Base-by-base conservation (phyloP, 1,284 basidiomycete genomes). In the Kalmanozyma brasiliensis region DNA sequence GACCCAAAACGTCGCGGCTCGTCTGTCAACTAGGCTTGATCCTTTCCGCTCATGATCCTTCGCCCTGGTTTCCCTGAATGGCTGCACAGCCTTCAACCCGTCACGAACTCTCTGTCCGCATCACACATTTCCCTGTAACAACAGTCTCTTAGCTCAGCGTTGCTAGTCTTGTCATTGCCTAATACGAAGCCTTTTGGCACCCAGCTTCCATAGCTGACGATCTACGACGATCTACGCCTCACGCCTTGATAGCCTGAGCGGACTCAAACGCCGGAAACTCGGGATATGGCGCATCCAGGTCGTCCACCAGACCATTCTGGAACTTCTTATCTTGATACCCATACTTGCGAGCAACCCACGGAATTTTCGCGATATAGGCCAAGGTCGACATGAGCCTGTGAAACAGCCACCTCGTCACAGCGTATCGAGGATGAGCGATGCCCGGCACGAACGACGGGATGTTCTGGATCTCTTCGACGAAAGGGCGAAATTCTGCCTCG, bases 1-100 rank as follows among this genome's bases (percentile, higher is more conserved):
- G 68, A 63, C 35, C 53, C 63, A 19, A 55, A 34, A 19, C 63
- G 68, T 34, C 62, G 68, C 19, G 61, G 68, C 4, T 71, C 68
- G 8, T 48, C 53, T n/a, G 43, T 55, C 47, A 66, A 55, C 30
- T 68, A 38, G n/a, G 16, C 23, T 9, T 35, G 10, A 11, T 36
- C 16, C 4, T 29, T 16, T 17, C 30, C 19, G 23, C 23, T 40
- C 20, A 23, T 20, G 5, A 19, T 30, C 36, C 36, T 23, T 33
- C 17, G 6, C 9, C 9, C 16, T 30, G 47, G 35, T 17, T 22
- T 19, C 19, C 6, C 26, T 33, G 26, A 33, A 9, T 10, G 9
- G 10, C 11, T 6, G 7, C 9, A 11, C 40, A 13, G 30, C 34
- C 7, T 32, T 19, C 17, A 37, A 19, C 19, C 26, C 26, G 16